phyloP scores from a whole-genome alignment of 106 monocot species.

The Dendrobium nobile region DNA sequence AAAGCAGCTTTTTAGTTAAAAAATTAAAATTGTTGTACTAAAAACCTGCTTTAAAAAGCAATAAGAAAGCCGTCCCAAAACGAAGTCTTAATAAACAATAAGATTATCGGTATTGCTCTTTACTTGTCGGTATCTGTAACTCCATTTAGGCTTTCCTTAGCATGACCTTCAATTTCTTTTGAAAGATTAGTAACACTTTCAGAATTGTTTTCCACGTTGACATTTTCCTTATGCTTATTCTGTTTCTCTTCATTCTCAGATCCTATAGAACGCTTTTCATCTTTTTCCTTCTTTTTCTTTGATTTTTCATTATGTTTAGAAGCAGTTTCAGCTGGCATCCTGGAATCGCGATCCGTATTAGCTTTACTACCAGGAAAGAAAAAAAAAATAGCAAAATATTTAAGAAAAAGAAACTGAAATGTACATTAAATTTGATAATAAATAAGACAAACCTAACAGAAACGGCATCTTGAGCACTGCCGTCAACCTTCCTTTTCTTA shows the following conservation, averaged over 20 bases:
- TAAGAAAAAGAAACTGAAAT: neutral
- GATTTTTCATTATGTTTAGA: slow-evolving; percentile 14
- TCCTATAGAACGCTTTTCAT: slow-evolving; percentile 7
- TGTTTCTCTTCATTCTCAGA: slow-evolving; percentile 16
- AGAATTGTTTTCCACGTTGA: slow-evolving; percentile 19
- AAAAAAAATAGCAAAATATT: neutral
- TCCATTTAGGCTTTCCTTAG: slow-evolving; percentile 12
- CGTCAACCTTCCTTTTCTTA: slow-evolving; percentile 23
- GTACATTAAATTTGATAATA: neutral
- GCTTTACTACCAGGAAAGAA: slow-evolving; percentile 13
- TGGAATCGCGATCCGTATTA: neutral
- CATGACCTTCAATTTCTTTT: slow-evolving; percentile 6
- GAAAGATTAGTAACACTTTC: slow-evolving; percentile 7
- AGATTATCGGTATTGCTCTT: neutral
- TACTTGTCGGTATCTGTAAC: slow-evolving; percentile 16
- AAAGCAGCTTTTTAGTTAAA: too few species aligned
- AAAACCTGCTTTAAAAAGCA: too few species aligned
- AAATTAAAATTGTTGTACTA: too few species aligned
- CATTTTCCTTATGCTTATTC: slow-evolving; percentile 37
- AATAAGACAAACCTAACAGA: slow-evolving; percentile 24
- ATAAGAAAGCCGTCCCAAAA: too few species aligned
- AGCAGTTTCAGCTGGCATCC: neutral
- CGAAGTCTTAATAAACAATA: too few species aligned
- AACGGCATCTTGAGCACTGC: slow-evolving; percentile 5
- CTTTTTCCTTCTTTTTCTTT: slow-evolving; percentile 39